Evolutionary conservation across 495 filamentous ascomycete species (phyloP).

Genomic region (Penicillium bovifimosum): DNA sequence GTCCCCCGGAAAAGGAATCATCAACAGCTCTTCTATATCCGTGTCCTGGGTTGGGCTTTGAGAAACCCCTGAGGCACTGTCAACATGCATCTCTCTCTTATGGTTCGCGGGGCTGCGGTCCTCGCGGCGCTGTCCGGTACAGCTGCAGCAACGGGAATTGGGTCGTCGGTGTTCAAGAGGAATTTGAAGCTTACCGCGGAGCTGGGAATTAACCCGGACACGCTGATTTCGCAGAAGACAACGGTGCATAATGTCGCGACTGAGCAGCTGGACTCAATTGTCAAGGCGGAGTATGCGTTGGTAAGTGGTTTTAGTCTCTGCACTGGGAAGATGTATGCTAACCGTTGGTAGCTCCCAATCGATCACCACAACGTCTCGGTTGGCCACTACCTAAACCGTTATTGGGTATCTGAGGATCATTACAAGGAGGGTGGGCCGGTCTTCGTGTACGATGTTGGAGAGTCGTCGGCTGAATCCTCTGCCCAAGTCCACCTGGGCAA

Average conservation of each 20-base stretch:
- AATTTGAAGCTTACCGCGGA: conserved; percentile 26
- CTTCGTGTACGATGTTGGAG: conserved; percentile 50
- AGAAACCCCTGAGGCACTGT: neutral
- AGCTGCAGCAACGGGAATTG: conserved; percentile 3
- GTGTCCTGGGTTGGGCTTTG: neutral
- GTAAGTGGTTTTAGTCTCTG: conserved; percentile 13
- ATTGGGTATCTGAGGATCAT: conserved; percentile 47
- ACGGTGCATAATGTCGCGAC: conserved; percentile 5
- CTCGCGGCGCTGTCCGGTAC: conserved; percentile 12
- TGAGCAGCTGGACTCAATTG: neutral
- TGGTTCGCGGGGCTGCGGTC: neutral
- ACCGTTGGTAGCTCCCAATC: conserved; percentile 36
- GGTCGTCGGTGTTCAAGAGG: conserved; percentile 2
- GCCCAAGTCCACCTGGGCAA: conserved; percentile 32
- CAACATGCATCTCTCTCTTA: conserved; percentile 9
- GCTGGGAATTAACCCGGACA: conserved; percentile 21
- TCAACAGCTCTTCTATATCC: neutral
- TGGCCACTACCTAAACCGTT: conserved; percentile 49
- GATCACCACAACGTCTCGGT: conserved; percentile 37
- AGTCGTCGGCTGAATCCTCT: conserved; percentile 29
- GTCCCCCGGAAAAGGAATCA: neutral
- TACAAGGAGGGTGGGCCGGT: conserved; percentile 50
- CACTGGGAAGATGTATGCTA: neutral
- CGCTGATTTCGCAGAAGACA: conserved; percentile 6
- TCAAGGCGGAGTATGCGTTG: conserved; percentile 20